Base-by-base conservation (phyloP, 306 rosid species). In the Lathyrus oleraceus region DNA sequence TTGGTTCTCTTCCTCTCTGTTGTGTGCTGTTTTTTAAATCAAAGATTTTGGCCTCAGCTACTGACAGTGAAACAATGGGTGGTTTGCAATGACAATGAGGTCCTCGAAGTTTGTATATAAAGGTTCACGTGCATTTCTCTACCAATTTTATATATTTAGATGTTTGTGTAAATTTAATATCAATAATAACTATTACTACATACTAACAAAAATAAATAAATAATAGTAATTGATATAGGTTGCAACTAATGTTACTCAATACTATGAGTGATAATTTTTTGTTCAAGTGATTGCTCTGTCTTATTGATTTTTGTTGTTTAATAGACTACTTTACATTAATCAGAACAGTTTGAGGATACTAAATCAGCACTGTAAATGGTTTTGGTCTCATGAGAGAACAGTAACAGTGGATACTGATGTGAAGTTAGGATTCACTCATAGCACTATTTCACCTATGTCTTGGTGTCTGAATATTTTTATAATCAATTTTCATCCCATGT, bases 101-200 rank as follows among this genome's bases (percentile, higher is more conserved):
- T 48, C 89, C 89, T 79, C 82, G 83, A 71, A 59, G 67, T 73
- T 52, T 73, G 69, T 53, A 79, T 61, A 67, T 59, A 61, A 61
- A 32, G 61, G 81, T 85, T 85, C 86, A 85, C 89, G 86, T 74
- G 89, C 83, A 79, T 14, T 40, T 63, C 65, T 84, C 49, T 44
- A 61, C 30, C 58, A 21, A 63, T 44, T 69, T 66, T 20, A 45
- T 30, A 58, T 30, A 43, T 53, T 70, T 76, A 40, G 59, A 66
- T 74, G 28, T 52, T 30, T 25, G 10, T 66, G 32, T 56, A 51
- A 54, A 43, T 65, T 17, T 52, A 42, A 57, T 66, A 66, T 56
- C 23, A 62, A 11, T 61, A 53, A 73, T 32, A 32, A 32, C 38
- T 32, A 32, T 32, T 32, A 32, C 8, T 32, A 32, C 8, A 32